Conservation (phyloP, 257 asterid genomes). For the Asclepias syriaca region DNA sequence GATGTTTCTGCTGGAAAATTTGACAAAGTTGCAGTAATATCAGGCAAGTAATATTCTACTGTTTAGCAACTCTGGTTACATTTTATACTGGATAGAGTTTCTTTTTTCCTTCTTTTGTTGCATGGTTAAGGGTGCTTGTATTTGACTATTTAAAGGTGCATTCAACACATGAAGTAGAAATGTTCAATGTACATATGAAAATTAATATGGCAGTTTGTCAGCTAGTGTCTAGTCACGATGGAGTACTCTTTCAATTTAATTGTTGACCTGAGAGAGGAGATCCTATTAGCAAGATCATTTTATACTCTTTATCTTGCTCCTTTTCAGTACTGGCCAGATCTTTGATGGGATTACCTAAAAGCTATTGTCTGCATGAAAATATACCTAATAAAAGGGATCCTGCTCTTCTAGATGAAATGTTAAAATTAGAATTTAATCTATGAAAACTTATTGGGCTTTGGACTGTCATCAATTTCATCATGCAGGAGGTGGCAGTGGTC, state of each 20-base stretch:
- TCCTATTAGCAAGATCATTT: not conserved
- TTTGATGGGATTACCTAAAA: not conserved
- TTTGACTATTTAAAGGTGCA: not conserved
- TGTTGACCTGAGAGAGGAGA: not conserved
- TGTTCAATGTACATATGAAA: not conserved
- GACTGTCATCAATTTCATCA: conserved; percentile 17
- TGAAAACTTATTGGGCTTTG: conserved; percentile 7
- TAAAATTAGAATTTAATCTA: not conserved
- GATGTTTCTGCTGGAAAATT: conserved; percentile 67
- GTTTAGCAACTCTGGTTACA: not conserved
- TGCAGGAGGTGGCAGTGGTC: conserved; percentile 99
- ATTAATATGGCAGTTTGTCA: not conserved
- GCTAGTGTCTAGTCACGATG: not conserved
- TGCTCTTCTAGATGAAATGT: not conserved
- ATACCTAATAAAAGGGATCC: not conserved
- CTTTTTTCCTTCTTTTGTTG: not conserved
- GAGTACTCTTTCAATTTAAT: too few species aligned
- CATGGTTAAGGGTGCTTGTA: not conserved
- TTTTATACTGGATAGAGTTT: not conserved
- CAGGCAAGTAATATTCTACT: conserved; percentile 48
- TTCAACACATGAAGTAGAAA: not conserved
- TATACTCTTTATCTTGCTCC: not conserved
- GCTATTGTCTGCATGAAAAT: conserved; percentile 2
- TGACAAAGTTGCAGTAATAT: conserved; percentile 86
- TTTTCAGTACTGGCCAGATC: not conserved